A percentile compares a stretch with the other conserved stretches of the same genome.
Evolutionary conservation across 2,329 filamentous ascomycete genomes (phyloP).

Genomic region (Niveomyces coronatus): DNA sequence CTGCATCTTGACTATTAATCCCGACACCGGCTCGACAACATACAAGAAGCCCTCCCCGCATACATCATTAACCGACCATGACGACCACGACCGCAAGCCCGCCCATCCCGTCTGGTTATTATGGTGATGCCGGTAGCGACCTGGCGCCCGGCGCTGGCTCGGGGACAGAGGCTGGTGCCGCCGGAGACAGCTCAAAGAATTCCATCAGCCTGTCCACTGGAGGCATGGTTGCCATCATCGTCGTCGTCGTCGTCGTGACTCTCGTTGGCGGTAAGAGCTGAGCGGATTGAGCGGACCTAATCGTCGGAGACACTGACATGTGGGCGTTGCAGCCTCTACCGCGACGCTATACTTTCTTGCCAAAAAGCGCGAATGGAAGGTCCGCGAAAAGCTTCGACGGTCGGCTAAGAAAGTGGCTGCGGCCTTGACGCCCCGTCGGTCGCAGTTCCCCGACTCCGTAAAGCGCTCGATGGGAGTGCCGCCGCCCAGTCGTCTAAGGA

Average conservation of each 20-base stretch:
- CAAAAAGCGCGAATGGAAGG: conserved; percentile 77
- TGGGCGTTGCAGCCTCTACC: conserved; percentile 43
- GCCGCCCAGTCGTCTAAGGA: conserved; percentile 30
- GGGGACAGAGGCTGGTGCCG: conserved; percentile 52
- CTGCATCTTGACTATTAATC: too few species aligned
- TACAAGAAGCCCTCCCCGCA: conserved; percentile 29
- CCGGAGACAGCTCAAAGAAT: conserved; percentile 46
- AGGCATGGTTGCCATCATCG: conserved; percentile 63
- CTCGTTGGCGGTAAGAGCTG: conserved; percentile 59
- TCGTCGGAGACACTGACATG: neutral
- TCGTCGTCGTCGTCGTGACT: conserved; percentile 57
- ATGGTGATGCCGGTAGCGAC: conserved; percentile 22
- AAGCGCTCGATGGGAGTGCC: conserved; percentile 29
- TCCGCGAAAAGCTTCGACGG: conserved; percentile 59
- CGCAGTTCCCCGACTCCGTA: conserved; percentile 49
- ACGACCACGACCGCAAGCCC: neutral
- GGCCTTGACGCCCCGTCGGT: conserved; percentile 50
- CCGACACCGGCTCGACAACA: too few species aligned
- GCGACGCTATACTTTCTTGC: conserved; percentile 66
- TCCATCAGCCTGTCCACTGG: conserved; percentile 56
- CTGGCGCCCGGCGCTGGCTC: conserved; percentile 26
- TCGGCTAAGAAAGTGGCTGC: conserved; percentile 54
- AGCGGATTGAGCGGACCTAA: too few species aligned
- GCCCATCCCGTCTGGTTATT: conserved; percentile 19
- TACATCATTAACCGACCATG: conserved; percentile 24